Base-by-base conservation (phyloP, 2,329 filamentous ascomycete genomes). In the Aspergillus niger region DNA sequence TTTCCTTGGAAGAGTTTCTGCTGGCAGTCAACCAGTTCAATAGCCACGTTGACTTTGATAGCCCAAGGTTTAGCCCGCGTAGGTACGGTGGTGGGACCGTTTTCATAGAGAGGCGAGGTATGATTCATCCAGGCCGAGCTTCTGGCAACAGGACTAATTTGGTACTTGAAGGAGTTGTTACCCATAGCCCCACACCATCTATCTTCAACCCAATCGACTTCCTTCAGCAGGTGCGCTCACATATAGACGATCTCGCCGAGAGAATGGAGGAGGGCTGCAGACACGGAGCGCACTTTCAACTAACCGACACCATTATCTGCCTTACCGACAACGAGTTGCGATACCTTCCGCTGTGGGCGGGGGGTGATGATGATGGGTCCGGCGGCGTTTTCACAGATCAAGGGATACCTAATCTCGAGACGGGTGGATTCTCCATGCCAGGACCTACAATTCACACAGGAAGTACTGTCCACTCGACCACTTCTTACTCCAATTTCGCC, bases 331-430 rank as follows among this genome's bases (percentile, higher is more conserved):
- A 83, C 2, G 88, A 91, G 73, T 81, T 85, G 64, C 83, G 83
- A 59, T 90, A 82, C 63, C 77, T 90, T 3, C 87, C 88, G 0
- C 76, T 89, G 3, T 90, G 86, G 86, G 87, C 86, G 0, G 87
- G 84, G 3, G 88, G 83, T 1, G 73, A 80, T 30, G 80, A 84
- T 52, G 83, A 85, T 58, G 83, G 76, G 0, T 78, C 76, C 0
- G 83, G 82, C 2, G 81, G 78, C 13, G 81, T 84, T 2, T 85
- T 80, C 64, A 73, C 71, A 0, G 76, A 78, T 48, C 69, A 70
- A 6, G 63, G 71, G 20, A 70, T 77, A 20, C 75, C 76, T 4
- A 58, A 71, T 15, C 50, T 74, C 30, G 72, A 77, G 28, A 57
- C 63, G 11, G 72, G 69, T 2, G 76, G 73, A 2, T 78, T 79